Conservation (phyloP, 176 grass and related monocot species). For the Thalia dealbata region DNA sequence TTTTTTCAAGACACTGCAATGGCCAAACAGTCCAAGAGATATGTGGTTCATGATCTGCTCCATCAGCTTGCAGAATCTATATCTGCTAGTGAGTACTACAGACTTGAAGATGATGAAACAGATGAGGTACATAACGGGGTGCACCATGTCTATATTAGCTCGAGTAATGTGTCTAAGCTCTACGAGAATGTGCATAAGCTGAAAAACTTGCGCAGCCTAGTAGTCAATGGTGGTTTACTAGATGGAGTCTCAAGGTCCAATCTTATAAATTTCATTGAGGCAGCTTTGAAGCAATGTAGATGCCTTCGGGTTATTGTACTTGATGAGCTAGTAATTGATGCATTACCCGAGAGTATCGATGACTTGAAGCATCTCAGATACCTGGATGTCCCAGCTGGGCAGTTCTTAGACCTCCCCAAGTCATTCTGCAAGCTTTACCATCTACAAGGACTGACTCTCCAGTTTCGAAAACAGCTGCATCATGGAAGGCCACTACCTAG, state of each 20-base stretch:
- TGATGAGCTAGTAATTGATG: conserved; percentile 6
- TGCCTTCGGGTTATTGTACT: conserved; percentile 29
- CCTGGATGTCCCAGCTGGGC: conserved; percentile 13
- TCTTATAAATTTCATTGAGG: conserved; percentile 19
- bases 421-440: conserved; percentile 38
- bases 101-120: conserved; percentile 26
- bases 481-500: neutral
- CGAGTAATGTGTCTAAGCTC: conserved; percentile 15
- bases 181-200: conserved; percentile 9
- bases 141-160: conserved; percentile 32
- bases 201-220: conserved; percentile 33
- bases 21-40: neutral
- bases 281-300: conserved; percentile 3
- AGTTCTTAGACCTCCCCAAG: conserved; percentile 1
- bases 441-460: conserved; percentile 20
- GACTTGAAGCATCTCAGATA: conserved; percentile 32
- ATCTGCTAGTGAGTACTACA: conserved; percentile 30
- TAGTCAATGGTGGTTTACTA: conserved; percentile 22
- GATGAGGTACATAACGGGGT: conserved; percentile 18
- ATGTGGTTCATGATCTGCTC: conserved; percentile 45
- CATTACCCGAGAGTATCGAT: conserved; percentile 19
- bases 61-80: conserved; percentile 38
- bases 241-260: neutral
- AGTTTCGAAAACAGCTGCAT: neutral
- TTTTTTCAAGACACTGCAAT: conserved; percentile 28